phyloP scores from a whole-genome alignment of 2,329 filamentous ascomycete species.

The Periglandula ipomoeae region DNA sequence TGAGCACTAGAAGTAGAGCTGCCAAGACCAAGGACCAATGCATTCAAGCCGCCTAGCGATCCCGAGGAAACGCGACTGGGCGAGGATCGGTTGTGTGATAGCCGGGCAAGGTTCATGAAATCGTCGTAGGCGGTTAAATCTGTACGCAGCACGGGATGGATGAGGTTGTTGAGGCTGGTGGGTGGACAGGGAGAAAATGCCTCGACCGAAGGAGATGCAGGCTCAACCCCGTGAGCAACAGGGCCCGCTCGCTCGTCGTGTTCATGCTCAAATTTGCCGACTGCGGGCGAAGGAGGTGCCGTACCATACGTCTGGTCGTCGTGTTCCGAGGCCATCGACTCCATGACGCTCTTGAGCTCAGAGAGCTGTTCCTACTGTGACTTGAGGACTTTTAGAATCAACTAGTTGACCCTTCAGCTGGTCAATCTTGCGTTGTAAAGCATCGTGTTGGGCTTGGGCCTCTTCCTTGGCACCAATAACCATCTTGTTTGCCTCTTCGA shows the following conservation, averaged over 20 bases:
- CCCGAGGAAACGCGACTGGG: constrained; percentile 61
- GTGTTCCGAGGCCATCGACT: constrained; percentile 66
- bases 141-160: constrained; percentile 74
- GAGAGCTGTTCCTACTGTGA: constrained; percentile 90
- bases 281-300: constrained; percentile 71
- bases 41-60: constrained; percentile 45
- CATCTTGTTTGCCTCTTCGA: constrained; percentile 98
- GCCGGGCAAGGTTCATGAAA: constrained; percentile 67
- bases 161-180: constrained; percentile 69
- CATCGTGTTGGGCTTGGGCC: constrained; percentile 74
- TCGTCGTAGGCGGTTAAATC: constrained; percentile 78
- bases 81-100: constrained; percentile 49
- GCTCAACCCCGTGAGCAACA: constrained; percentile 18
- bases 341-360: constrained; percentile 87
- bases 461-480: constrained; percentile 82
- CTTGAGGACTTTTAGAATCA: constrained; percentile 78
- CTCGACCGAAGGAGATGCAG: constrained; percentile 31
- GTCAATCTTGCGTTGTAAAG: constrained; percentile 74
- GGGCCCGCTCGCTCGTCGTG: constrained; percentile 30
- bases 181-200: constrained; percentile 45
- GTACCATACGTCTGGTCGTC: constrained; percentile 67
- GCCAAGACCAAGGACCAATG: constrained; percentile 35
- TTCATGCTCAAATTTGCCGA: constrained; percentile 56
- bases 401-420: constrained; percentile 76
- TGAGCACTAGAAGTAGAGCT: constrained; percentile 36